Base-by-base conservation (phyloP, 2,329 filamentous ascomycete genomes). In the Plenodomus tracheiphilus region DNA sequence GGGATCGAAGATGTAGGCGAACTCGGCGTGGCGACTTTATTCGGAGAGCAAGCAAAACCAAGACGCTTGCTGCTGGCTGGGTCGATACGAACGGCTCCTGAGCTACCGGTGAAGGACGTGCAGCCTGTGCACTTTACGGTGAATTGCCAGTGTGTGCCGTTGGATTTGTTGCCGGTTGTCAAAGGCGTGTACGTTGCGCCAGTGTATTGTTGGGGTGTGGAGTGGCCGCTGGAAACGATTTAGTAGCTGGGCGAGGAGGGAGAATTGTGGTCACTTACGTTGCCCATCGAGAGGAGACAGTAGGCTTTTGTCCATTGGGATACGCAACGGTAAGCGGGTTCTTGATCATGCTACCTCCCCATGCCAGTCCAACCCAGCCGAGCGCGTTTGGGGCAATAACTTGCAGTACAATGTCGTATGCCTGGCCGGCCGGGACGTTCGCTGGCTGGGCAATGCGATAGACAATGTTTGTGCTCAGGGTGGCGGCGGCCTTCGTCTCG, bases 141-240 rank as follows among this genome's bases (percentile, higher is more conserved):
- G 53, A 53, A 66, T 38, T 67, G 63, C 64, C 64, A 70, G 44
- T 70, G 65, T 2, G 64, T 66, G 9, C 54, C 50, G 54, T 70
- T 70, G 16, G 54, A 54, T 11, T 54, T 57, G 57, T 66, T 68
- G 42, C 66, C 66, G 1, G 49, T 54, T 13, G 34, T 59, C 20
- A 70, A 55, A 6, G 53, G 47, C 3, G 56, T 57, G 46, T 61
- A 66, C 9, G 56, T 58, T 9, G 65, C 65, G 4, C 59, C 59
- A 8, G 58, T 47, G 53, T 69, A 70, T 6, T 56, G 7, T 20
- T 36, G 9, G 2, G 66, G 66, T 1, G 58, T 59, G 0, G 53
- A 51, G 51, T 66, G 65, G 25, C 52, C 55, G 30, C 66, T 70
- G 20, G 3, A 6, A 17, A 8, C 1, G 9, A 5, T 2, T 53